Evolutionary conservation across 1,284 basidiomycete genomes (phyloP), one percentile per base, ranked within the genome.

Genomic region (Cerioporus squamosus): DNA sequence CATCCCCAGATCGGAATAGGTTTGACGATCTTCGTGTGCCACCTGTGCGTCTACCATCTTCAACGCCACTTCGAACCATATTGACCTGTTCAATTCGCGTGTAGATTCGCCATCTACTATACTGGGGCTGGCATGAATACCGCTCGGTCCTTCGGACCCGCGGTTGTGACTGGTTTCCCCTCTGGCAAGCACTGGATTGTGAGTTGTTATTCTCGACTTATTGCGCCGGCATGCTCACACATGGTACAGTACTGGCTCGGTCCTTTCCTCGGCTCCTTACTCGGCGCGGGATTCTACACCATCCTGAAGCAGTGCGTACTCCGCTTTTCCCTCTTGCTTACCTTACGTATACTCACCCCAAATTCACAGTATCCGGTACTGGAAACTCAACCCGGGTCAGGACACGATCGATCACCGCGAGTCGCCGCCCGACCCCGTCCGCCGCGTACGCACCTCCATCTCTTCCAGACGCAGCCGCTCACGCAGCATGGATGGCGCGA

Each of bases 141-240:
- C 2, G 90, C 91, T 14, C 81, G 90, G 62, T 76, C 89, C 0
- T 91, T 92, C 69, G 91, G 90, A 1, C 91, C 91, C 0, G 87
- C 89, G 3, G 86, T 85, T 15, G 78, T 92, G 40, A 78, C 82
- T 2, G 81, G 83, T 7, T 92, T 91, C 68, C 72, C 76, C 1
- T 67, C 73, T 36, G 62, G 72, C 20, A 71, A 78, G 20, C 88
- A 90, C 57, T 90, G 88, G 88, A 81, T 86, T 60, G 84, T 86
- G 70, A 45, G 81, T 75, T 46, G 81, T 75, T 46, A 26, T 31
- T 45, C 48, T 52, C 53, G 42, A 53, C 33, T 15, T 20, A n/a
- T 55, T 36, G 40, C 54, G 23, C 48, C 24, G n/a, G 24, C 14
- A 5, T 18, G 24, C 46, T 33, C 23, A 31, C 50, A 10, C 48